Base-by-base conservation (phyloP, 805 yeast species). In the Lipomyces sp. region DNA sequence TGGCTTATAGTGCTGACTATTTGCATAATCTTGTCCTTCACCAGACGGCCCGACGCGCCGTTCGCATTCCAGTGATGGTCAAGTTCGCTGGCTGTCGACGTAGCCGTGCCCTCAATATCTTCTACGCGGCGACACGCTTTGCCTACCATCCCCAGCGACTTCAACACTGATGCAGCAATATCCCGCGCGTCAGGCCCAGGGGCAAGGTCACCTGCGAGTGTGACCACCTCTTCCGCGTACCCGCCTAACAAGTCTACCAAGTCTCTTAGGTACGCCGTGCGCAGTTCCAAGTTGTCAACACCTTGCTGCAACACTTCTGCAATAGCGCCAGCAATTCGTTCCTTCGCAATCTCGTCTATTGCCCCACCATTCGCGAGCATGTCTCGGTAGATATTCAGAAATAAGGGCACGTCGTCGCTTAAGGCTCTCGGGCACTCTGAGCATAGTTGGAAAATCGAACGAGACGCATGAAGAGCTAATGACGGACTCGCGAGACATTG, bases 111-210 rank as follows among this genome's bases (percentile, higher is more conserved):
- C 53, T 80, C 57, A 60, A 59, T 56, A 82, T 87, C 91, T 51
- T 82, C 86, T 0, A 90, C 87, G 1, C 84, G 76, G 59, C 85
- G 85, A 73, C 89, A 76, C 0, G 92, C 91, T 64, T 87, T 88
- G 0, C 92, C 95, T 2, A 91, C 79, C 62, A 88, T 90, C n/a
- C 82, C 82, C 0, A 92, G 75, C 73, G 92, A 89, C 13, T 84
- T 78, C 33, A 90, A 76, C 57, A 90, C 76, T 32, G 92, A 87
- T 2, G 81, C 73, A 0, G 84, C 86, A 2, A 77, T 69, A 39
- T 80, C 79, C 4, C 67, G 69, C 3, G 66, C 39, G 3, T 35
- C 54, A 5, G 57, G 29, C n/a, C 4, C 32, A 29, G n/a, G 34
- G 10, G n/a, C 37, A 37, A 18, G 35, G 51, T 55, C 39, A 34